Evolutionary conservation across 164 flowering plant genomes (phyloP).

Genomic region (Hamamelis virginiana): DNA sequence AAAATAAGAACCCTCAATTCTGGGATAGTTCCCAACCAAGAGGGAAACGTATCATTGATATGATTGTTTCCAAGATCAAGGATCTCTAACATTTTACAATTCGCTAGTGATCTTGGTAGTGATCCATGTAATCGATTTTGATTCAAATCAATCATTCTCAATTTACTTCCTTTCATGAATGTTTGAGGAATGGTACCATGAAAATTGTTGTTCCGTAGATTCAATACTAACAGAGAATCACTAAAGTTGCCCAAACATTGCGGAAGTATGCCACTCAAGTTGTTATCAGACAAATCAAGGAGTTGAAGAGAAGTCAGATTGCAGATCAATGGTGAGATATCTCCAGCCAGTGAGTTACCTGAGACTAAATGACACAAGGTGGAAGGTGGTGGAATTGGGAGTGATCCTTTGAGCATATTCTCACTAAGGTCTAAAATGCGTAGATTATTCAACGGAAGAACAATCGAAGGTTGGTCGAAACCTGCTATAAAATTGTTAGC

Average conservation of each 20-base stretch:
- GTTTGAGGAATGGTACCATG: slow-evolving; percentile 8
- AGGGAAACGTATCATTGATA: slow-evolving; percentile 10
- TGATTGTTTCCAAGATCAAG: slow-evolving; percentile 16
- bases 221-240: background rate
- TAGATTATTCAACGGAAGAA: background rate
- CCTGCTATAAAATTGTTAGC: background rate
- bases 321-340: background rate
- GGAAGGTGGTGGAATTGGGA: background rate
- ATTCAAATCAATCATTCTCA: slow-evolving; percentile 11
- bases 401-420: background rate
- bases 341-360: background rate
- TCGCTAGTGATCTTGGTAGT: slow-evolving; percentile 9
- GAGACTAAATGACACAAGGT: background rate
- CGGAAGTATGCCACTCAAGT: background rate
- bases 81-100: slow-evolving; percentile 6
- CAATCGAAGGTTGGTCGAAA: background rate
- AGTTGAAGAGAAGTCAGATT: background rate
- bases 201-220: background rate
- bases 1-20: slow-evolving; percentile 12
- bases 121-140: slow-evolving; percentile 14
- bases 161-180: background rate
- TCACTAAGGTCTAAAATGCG: background rate
- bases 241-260: background rate
- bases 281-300: background rate
- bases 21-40: slow-evolving; percentile 15